Percentiles rank a stretch among this genome's conserved stretches.
These are phyloP conservation scores for Lyophyllum shimeji DNA, from an alignment of 768 basidiomycete genomes.

Conservation along the genomic window DNA sequence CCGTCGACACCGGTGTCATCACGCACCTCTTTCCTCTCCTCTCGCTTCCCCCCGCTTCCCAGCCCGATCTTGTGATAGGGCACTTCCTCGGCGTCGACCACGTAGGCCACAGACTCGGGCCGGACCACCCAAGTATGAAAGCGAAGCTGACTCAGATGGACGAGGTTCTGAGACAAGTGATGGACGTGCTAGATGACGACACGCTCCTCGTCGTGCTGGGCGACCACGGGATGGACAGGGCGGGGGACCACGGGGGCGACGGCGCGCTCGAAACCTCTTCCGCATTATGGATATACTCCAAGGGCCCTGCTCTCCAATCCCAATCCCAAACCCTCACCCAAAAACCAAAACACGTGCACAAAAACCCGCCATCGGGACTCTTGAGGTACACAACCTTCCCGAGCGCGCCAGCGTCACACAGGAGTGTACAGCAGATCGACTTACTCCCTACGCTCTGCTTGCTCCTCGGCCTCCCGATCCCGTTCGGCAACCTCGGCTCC, in stretches of 20 bases:
- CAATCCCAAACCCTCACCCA: conserved; percentile 19
- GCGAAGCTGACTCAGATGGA: conserved; percentile 90
- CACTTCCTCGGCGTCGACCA: conserved; percentile 97
- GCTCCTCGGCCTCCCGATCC: conserved; percentile 89
- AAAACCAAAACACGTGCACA: too few relatives aligned
- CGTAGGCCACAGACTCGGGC: conserved; percentile 92
- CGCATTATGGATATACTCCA: conserved; percentile 92
- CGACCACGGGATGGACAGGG: conserved; percentile 95
- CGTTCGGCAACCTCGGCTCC: conserved; percentile 92
- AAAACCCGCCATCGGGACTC: conserved; percentile 52
- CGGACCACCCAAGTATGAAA: conserved; percentile 83
- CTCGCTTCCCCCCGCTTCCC: conserved; percentile 37
- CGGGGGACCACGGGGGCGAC: conserved; percentile 96
- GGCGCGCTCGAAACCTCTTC: conserved; percentile 80
- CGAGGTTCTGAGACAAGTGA: conserved; percentile 67
- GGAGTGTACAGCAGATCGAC: conserved; percentile 90
- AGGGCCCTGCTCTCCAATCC: conserved; percentile 54
- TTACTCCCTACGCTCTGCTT: conserved; percentile 86
- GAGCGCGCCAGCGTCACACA: conserved; percentile 48
- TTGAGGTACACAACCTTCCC: conserved; percentile 62
- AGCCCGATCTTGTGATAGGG: conserved; percentile 81
- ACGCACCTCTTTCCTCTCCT: conserved; percentile 81
- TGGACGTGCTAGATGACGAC: conserved; percentile 75
- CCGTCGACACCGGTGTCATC: conserved; percentile 91
- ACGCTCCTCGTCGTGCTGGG: conserved; percentile 91